Percentiles rank a stretch among this genome's conserved stretches.
These are phyloP conservation scores for Vaccinium macrocarpon DNA, from an alignment of 148 eudicot genomes.

Conservation along the genomic window DNA sequence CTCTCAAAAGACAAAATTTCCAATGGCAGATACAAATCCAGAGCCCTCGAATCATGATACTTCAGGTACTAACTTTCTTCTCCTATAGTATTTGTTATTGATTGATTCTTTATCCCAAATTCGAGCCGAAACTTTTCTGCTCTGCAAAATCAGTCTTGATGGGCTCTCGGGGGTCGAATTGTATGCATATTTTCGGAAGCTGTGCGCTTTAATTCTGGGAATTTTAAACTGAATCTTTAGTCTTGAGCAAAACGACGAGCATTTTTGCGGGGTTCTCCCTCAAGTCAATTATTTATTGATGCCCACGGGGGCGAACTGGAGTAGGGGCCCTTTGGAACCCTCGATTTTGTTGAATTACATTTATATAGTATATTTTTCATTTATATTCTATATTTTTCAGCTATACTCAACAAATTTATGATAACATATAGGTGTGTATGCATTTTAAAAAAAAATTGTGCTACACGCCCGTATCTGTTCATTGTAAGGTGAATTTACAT, in stretches of 20 bases:
- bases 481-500: too few relatives aligned
- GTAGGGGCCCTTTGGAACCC: too few relatives aligned
- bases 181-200: background rate
- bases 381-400: too few relatives aligned
- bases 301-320: too few relatives aligned
- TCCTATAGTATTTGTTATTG: background rate
- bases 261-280: background rate
- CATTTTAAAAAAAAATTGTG: too few relatives aligned
- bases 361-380: too few relatives aligned
- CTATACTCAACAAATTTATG: too few relatives aligned
- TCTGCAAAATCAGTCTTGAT: background rate
- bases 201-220: background rate
- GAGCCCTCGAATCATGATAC: background rate
- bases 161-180: background rate
- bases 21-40: constrained; percentile 9
- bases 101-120: background rate
- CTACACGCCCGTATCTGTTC: too few relatives aligned
- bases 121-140: background rate
- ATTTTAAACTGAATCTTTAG: background rate
- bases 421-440: too few relatives aligned
- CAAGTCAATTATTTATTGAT: background rate
- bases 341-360: too few relatives aligned
- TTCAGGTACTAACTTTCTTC: constrained; percentile 7
- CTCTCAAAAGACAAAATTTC: background rate
- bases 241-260: background rate